Evolutionary conservation across 2,329 filamentous ascomycete genomes (phyloP).

Genomic region (Xylaria sp.): DNA sequence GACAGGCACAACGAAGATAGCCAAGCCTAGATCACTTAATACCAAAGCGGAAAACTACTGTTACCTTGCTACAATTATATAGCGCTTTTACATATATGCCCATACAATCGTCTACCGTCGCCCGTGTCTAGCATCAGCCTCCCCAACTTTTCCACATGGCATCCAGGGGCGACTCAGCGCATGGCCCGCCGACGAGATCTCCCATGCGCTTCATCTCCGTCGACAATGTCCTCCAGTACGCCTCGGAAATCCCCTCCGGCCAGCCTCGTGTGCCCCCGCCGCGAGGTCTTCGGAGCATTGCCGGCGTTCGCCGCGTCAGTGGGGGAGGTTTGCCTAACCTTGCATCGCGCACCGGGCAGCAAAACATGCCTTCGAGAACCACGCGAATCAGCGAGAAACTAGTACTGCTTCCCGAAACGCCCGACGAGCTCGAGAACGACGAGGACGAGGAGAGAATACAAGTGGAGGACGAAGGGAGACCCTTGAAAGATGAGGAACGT

Average conservation of each 20-base stretch:
- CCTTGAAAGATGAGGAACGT: constrained; percentile 74
- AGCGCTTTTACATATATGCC: not conserved
- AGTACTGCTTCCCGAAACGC: constrained; percentile 89
- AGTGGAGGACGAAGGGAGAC: constrained; percentile 65
- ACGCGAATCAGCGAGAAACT: constrained; percentile 97
- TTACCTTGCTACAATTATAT: not conserved
- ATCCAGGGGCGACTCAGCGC: constrained; percentile 28
- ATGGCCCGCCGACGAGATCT: constrained; percentile 41
- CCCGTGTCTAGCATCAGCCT: not conserved
- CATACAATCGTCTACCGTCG: not conserved
- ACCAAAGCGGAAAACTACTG: not conserved
- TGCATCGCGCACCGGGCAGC: constrained; percentile 61
- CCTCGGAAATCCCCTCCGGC: constrained; percentile 93
- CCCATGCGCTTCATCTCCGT: constrained; percentile 84
- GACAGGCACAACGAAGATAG: not conserved
- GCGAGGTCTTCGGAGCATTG: constrained; percentile 59
- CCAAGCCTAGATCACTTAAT: not conserved
- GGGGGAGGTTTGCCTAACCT: constrained; percentile 58
- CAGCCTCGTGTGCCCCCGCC: constrained; percentile 81
- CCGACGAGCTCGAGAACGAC: constrained; percentile 66
- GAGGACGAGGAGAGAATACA: constrained; percentile 64
- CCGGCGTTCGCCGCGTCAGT: constrained; percentile 57
- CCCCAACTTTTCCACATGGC: constrained; percentile 27
- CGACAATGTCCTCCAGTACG: constrained; percentile 93
- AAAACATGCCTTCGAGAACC: constrained; percentile 81